Percentiles rank a stretch among this genome's conserved stretches.
Conservation (phyloP, 2,329 filamentous ascomycete genomes). For the Corinectria fuckeliana region DNA sequence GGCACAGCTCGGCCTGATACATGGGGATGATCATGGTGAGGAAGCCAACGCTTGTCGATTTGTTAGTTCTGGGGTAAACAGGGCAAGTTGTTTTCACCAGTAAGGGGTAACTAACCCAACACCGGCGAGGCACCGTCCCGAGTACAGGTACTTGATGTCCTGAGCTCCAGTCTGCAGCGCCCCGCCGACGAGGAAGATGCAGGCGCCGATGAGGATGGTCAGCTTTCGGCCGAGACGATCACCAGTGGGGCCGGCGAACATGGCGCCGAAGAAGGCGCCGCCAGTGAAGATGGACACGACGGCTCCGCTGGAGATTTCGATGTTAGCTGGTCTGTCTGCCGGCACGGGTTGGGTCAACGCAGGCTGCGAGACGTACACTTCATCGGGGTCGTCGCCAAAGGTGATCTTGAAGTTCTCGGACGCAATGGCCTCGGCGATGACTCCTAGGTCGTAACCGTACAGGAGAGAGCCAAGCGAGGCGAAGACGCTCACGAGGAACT, state of each 20-base stretch:
- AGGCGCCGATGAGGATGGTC: slow-evolving; percentile 74
- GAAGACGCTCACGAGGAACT: slow-evolving; percentile 53
- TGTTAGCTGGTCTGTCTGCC: not conserved
- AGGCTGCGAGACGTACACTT: slow-evolving; percentile 49
- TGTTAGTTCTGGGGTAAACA: not conserved
- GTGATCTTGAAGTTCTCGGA: slow-evolving; percentile 50
- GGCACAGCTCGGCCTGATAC: slow-evolving; percentile 81
- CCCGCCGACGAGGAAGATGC: slow-evolving; percentile 76
- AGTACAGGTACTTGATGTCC: slow-evolving; percentile 66
- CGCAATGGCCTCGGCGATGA: slow-evolving; percentile 58
- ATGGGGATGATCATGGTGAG: slow-evolving; percentile 57
- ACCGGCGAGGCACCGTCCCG: slow-evolving; percentile 73
- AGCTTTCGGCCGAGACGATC: slow-evolving; percentile 71
- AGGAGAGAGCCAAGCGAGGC: slow-evolving; percentile 36
- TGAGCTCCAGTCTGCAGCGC: slow-evolving; percentile 74
- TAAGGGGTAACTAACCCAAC: slow-evolving; percentile 52
- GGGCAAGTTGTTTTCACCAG: too few relatives aligned
- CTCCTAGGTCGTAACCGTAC: slow-evolving; percentile 35
- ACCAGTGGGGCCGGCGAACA: slow-evolving; percentile 66
- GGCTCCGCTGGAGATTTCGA: slow-evolving; percentile 18
- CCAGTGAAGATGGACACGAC: slow-evolving; percentile 78
- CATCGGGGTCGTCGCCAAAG: slow-evolving; percentile 46
- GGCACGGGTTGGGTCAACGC: too few relatives aligned
- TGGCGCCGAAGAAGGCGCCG: slow-evolving; percentile 74
- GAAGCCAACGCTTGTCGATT: slow-evolving; percentile 52